Evolutionary conservation across 2,329 filamentous ascomycete genomes (phyloP).

Genomic region (Pseudocercospora pini-densiflorae): DNA sequence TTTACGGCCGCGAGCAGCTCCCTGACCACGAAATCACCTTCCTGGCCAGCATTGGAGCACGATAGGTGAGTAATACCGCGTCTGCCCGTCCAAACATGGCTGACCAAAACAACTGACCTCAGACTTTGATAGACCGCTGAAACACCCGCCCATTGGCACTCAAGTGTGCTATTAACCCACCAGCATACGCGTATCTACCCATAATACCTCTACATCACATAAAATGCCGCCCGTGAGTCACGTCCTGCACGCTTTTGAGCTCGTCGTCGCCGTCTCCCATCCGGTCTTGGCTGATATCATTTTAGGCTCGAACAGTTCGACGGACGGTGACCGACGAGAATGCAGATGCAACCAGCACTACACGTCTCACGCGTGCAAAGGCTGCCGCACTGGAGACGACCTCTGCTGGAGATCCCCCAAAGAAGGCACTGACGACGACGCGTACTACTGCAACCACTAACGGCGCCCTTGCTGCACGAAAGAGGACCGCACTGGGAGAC

Average conservation of each 20-base stretch:
- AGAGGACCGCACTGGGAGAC: slow-evolving; percentile 86
- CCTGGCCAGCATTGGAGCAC: slow-evolving; percentile 21
- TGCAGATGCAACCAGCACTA: slow-evolving; percentile 69
- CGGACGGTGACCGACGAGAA: slow-evolving; percentile 88
- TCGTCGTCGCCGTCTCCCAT: slow-evolving; percentile 10
- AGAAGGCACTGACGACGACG: slow-evolving; percentile 52
- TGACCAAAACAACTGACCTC: slow-evolving; percentile 34
- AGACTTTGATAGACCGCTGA: slow-evolving; percentile 31
- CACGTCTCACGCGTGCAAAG: slow-evolving; percentile 92
- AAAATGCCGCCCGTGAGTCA: slow-evolving; percentile 45
- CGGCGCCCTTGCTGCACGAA: slow-evolving; percentile 55
- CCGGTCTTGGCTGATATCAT: slow-evolving; percentile 46
- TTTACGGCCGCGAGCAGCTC: slow-evolving; percentile 29
- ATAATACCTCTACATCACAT: slow-evolving; percentile 24
- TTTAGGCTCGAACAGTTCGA: slow-evolving; percentile 71
- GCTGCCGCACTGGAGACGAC: slow-evolving; percentile 67
- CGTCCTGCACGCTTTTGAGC: slow-evolving; percentile 5
- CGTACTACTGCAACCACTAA: slow-evolving; percentile 49
- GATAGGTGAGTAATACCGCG: slow-evolving; percentile 21
- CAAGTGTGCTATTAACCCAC: slow-evolving; percentile 25
- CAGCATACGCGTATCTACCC: slow-evolving; percentile 23
- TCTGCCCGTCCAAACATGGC: slow-evolving; percentile 12
- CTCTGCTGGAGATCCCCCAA: slow-evolving; percentile 63
- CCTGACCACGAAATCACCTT: slow-evolving; percentile 25
- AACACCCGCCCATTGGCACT: slow-evolving; percentile 27